Percentiles rank a stretch among this genome's conserved stretches.
phyloP scores from a whole-genome alignment of 345 rosid species.

The Tarenaya hassleriana region DNA sequence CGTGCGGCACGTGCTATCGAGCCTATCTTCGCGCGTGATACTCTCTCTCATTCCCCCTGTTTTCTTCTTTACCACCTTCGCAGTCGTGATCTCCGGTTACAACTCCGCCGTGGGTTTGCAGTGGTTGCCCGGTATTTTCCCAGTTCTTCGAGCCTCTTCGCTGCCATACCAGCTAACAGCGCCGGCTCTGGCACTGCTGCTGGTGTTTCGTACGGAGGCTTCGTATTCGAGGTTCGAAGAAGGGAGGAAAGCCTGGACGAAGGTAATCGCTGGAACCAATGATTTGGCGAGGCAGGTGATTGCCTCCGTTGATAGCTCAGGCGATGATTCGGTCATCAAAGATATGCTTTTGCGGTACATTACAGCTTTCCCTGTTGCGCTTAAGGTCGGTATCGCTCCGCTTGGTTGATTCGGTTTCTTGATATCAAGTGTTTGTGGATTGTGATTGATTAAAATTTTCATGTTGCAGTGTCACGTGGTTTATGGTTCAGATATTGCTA shows the following conservation, averaged over 20 bases:
- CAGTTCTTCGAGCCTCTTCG: slow-evolving; percentile 65
- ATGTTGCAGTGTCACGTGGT: slow-evolving; percentile 79
- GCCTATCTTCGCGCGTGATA: slow-evolving; percentile 71
- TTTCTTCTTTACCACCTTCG: slow-evolving; percentile 58
- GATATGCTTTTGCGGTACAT: slow-evolving; percentile 56
- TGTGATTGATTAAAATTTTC: slow-evolving; percentile 14
- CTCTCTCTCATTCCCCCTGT: slow-evolving; percentile 89
- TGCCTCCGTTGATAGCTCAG: slow-evolving; percentile 36
- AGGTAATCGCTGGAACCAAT: slow-evolving; percentile 56
- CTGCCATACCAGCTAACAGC: slow-evolving; percentile 87
- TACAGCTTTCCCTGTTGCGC: slow-evolving; percentile 78
- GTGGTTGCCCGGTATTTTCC: slow-evolving; percentile 60
- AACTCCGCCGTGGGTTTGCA: slow-evolving; percentile 57
- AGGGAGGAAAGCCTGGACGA: slow-evolving; percentile 81
- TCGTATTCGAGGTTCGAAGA: slow-evolving; percentile 85
- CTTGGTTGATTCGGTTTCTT: background rate
- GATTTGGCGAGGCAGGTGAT: slow-evolving; percentile 68
- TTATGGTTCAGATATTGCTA: slow-evolving; percentile 59
- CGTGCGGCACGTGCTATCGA: slow-evolving; percentile 65
- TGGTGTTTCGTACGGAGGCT: slow-evolving; percentile 91
- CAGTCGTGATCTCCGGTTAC: slow-evolving; percentile 51
- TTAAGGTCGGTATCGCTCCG: slow-evolving; percentile 44
- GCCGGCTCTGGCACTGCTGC: slow-evolving; percentile 81
- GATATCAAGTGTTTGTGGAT: slow-evolving; percentile 4
- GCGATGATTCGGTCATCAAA: slow-evolving; percentile 37